A percentile compares a stretch with the other conserved stretches of the same genome.
Conservation (phyloP, 140 eudicot genomes). For the Cichorium intybus region DNA sequence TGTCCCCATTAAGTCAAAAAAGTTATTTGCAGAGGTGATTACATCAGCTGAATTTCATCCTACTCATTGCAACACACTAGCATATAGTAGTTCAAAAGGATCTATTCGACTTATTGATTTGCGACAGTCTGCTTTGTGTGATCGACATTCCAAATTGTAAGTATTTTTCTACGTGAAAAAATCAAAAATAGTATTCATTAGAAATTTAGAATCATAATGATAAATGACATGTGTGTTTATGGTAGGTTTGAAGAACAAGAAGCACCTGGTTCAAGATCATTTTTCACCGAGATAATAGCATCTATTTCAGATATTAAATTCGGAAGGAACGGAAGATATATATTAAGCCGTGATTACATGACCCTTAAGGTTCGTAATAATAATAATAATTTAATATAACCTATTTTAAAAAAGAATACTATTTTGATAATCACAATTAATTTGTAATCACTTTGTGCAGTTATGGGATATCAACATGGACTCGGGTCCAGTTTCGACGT, state of each 20-base stretch:
- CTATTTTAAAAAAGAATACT: no score
- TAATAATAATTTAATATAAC: no score
- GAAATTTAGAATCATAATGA: not conserved
- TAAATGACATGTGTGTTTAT: not conserved
- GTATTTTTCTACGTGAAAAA: no score
- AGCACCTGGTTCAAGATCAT: constrained; percentile 94
- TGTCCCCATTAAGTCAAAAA: no score
- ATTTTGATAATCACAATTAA: no score
- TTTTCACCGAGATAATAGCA: constrained; percentile 90
- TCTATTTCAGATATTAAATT: constrained; percentile 97
- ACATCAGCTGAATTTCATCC: constrained; percentile 99
- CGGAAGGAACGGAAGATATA: constrained; percentile 76
- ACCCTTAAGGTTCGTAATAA: constrained; percentile 82
- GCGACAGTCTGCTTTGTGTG: constrained; percentile 95
- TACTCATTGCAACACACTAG: constrained; percentile 80
- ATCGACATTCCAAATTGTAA: constrained; percentile 87
- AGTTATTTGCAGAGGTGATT: constrained; percentile 74
- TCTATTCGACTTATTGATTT: constrained; percentile 95
- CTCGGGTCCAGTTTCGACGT: constrained; percentile 91
- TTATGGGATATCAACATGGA: constrained; percentile 99
- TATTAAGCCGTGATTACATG: constrained; percentile 97
- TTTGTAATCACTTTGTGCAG: constrained; percentile 35
- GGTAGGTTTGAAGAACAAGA: constrained; percentile 93
- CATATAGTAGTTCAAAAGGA: constrained; percentile 97
- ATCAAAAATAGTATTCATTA: no score